A percentile compares a stretch with the other conserved stretches of the same genome.
Evolutionary conservation across 208 protist genomes (phyloP).

Genomic region (Borovskyia barvae): DNA sequence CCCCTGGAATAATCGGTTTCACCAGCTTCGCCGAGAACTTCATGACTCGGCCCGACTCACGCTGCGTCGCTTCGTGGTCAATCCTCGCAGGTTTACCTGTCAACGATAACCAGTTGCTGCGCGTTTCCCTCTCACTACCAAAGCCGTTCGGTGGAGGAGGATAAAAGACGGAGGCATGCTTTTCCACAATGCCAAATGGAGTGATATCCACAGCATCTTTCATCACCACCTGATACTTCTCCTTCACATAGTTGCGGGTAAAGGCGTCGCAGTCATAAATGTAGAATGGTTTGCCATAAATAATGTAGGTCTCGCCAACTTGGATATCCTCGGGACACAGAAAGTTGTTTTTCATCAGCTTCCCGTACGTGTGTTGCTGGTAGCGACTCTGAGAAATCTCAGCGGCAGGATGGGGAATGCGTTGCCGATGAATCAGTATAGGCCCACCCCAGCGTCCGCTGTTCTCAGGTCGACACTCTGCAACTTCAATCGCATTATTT

Average conservation of each 20-base stretch:
- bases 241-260: slow-evolving; percentile 71
- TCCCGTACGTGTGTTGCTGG: slow-evolving; percentile 88
- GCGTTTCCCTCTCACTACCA: slow-evolving; percentile 82
- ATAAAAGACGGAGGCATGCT: slow-evolving; percentile 59
- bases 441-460: slow-evolving; percentile 59
- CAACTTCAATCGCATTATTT: slow-evolving; percentile 79
- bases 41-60: slow-evolving; percentile 83
- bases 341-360: slow-evolving; percentile 85
- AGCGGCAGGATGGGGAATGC: slow-evolving; percentile 45
- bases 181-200: slow-evolving; percentile 46
- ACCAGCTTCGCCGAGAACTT: slow-evolving; percentile 68
- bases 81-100: slow-evolving; percentile 56
- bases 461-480: slow-evolving; percentile 69
- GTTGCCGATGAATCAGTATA: slow-evolving; percentile 75
- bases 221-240: slow-evolving; percentile 56
- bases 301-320: slow-evolving; percentile 80
- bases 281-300: slow-evolving; percentile 83
- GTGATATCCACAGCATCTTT: slow-evolving; percentile 53
- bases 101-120: slow-evolving; percentile 80
- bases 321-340: slow-evolving; percentile 73
- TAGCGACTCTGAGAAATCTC: slow-evolving; percentile 48
- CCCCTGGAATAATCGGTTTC: slow-evolving; percentile 60
- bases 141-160: slow-evolving; percentile 90
- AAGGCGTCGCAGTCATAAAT: slow-evolving; percentile 78
- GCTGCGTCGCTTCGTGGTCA: slow-evolving; percentile 65